These are phyloP conservation scores for Mortierella sp. DNA, from an alignment of 371 early-diverging fungal genomes.

Conservation along the genomic window DNA sequence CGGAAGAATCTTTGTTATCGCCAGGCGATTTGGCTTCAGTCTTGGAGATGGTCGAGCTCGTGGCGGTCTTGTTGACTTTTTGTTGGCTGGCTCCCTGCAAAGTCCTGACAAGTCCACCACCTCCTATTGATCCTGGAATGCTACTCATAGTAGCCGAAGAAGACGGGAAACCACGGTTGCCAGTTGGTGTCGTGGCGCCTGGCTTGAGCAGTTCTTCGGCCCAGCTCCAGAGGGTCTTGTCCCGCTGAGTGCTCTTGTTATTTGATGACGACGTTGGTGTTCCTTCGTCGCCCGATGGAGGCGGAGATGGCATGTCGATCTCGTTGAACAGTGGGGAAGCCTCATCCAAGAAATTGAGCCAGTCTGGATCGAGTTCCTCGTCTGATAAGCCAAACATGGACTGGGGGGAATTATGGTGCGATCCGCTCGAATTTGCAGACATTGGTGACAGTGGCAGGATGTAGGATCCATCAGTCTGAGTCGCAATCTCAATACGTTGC, in stretches of 20 bases:
- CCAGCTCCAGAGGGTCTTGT: conserved; percentile 34
- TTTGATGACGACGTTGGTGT: background rate
- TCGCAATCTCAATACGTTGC: conserved; percentile 43
- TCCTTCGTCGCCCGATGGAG: conserved; percentile 29
- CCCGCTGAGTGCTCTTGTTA: conserved; percentile 7
- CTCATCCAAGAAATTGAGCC: conserved; percentile 51
- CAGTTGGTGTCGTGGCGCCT: conserved; percentile 13
- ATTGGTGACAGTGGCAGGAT: conserved; percentile 21
- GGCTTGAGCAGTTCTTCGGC: conserved; percentile 33
- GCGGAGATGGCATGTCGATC: conserved; percentile 30
- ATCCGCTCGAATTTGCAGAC: conserved; percentile 7
- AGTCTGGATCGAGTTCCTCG: conserved; percentile 45
- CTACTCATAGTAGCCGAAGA: conserved; percentile 10
- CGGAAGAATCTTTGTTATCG: background rate
- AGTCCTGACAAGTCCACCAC: conserved; percentile 34
- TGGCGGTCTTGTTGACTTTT: conserved; percentile 5
- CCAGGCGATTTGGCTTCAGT: background rate
- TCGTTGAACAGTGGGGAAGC: conserved; percentile 30
- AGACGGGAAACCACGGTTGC: conserved; percentile 14
- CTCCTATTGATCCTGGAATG: conserved; percentile 13
- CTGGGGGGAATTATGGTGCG: conserved; percentile 15
- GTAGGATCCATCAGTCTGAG: conserved; percentile 44
- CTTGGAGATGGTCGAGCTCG: background rate
- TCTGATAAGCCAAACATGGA: conserved; percentile 21
- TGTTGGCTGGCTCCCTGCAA: conserved; percentile 26